These are phyloP conservation scores for Leccinum boreale DNA, from an alignment of 768 basidiomycete species.

Conservation along the genomic window DNA sequence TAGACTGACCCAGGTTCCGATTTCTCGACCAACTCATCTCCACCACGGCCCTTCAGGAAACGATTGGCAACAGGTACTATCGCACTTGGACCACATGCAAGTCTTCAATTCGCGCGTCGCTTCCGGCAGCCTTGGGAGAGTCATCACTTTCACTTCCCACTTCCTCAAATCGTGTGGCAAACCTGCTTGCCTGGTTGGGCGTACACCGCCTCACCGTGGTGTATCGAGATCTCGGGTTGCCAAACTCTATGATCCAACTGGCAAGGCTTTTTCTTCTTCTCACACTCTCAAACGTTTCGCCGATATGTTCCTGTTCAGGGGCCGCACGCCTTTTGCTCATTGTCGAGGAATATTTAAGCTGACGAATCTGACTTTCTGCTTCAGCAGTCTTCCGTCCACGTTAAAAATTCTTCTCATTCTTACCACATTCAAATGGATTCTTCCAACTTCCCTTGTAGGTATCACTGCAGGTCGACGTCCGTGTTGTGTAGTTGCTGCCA, in stretches of 20 bases:
- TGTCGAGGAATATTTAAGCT: conserved; percentile 20
- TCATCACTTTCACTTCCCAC: neutral
- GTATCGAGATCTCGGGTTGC: conserved; percentile 17
- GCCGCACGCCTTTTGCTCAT: conserved; percentile 13
- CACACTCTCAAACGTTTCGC: conserved; percentile 3
- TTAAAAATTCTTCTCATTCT: conserved; percentile 16
- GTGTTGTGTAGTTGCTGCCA: conserved; percentile 91
- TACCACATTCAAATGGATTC: neutral
- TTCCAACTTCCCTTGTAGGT: conserved; percentile 41
- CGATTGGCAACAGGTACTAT: neutral
- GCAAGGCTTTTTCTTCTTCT: neutral
- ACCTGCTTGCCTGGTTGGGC: conserved; percentile 13
- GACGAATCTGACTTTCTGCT: neutral
- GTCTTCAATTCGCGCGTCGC: neutral
- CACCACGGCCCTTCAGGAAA: neutral
- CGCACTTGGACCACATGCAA: neutral
- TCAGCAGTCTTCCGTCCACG: conserved; percentile 13
- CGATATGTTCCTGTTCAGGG: conserved; percentile 7
- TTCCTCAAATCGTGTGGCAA: conserved; percentile 1
- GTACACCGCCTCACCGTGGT: conserved; percentile 15
- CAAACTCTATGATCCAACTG: conserved; percentile 9
- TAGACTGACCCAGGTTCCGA: conserved; percentile 1
- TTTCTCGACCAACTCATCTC: neutral
- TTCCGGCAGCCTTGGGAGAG: neutral
- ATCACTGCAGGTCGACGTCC: conserved; percentile 70